These are phyloP conservation scores for Macrophomina pseudophaseolina DNA, from an alignment of 2,329 filamentous ascomycete genomes.

Conservation along the genomic window DNA sequence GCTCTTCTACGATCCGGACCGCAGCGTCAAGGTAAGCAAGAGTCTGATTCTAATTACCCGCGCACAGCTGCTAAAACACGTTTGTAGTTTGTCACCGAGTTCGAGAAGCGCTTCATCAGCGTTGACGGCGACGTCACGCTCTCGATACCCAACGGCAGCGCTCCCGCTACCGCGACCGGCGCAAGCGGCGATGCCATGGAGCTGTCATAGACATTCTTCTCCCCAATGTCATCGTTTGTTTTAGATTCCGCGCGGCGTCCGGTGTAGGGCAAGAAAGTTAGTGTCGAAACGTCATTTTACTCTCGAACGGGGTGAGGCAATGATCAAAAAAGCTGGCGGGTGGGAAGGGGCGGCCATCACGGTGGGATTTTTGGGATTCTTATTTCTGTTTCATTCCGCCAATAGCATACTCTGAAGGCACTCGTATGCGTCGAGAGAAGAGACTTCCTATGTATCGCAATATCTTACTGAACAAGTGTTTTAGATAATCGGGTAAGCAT, in stretches of 20 bases:
- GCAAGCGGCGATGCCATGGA: conserved; percentile 67
- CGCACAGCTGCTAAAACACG: conserved; percentile 27
- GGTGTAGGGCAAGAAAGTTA: conserved; percentile 16
- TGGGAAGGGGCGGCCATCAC: not conserved
- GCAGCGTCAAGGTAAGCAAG: conserved; percentile 72
- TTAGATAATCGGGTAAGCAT: not conserved
- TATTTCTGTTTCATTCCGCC: not conserved
- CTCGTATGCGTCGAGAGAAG: not conserved
- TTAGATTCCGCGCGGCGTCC: conserved; percentile 24
- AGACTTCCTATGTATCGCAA: not conserved
- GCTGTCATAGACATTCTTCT: conserved; percentile 54
- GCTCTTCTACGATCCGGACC: conserved; percentile 87
- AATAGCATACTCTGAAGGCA: not conserved
- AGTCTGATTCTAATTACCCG: not conserved
- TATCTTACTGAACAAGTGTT: not conserved
- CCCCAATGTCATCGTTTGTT: not conserved
- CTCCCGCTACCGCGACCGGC: conserved; percentile 50
- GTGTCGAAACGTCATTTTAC: conserved; percentile 3
- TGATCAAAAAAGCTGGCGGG: not conserved
- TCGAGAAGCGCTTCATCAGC: conserved; percentile 91
- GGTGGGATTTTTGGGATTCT: not conserved
- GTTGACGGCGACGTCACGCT: conserved; percentile 82
- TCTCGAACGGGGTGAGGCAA: conserved; percentile 3
- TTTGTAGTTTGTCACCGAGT: conserved; percentile 77
- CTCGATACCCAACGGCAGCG: conserved; percentile 53